These are phyloP conservation scores for Odontarrhena argentea DNA, from an alignment of 345 rosid species.

Conservation along the genomic window DNA sequence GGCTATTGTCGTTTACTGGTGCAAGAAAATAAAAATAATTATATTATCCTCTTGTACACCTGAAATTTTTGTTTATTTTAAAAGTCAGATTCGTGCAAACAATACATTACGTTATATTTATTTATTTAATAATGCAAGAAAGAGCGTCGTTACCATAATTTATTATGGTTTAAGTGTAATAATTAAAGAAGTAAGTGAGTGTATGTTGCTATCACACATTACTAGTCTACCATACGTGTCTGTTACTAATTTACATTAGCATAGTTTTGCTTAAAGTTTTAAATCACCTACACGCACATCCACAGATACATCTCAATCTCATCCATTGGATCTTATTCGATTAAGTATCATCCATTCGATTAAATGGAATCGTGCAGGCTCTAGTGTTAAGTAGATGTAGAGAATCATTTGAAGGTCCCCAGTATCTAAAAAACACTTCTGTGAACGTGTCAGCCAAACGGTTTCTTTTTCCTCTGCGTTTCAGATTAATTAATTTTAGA, in stretches of 20 bases:
- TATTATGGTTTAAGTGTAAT: not conserved
- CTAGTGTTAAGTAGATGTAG: slow-evolving; percentile 6
- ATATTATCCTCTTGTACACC: too few relatives aligned
- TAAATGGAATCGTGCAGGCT: not conserved
- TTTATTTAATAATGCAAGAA: not conserved
- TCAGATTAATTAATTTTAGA: slow-evolving; percentile 14
- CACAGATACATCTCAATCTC: not conserved
- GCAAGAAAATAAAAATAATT: not conserved
- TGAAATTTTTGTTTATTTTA: too few relatives aligned
- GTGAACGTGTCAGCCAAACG: slow-evolving; percentile 37
- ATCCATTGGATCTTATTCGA: slow-evolving; percentile 5
- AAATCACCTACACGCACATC: slow-evolving; percentile 10
- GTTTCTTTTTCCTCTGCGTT: slow-evolving; percentile 28
- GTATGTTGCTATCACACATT: slow-evolving; percentile 14
- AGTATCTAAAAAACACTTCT: slow-evolving; percentile 28
- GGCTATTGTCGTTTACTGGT: not conserved
- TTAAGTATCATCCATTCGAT: slow-evolving; percentile 4
- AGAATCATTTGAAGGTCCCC: not conserved
- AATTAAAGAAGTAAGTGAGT: not conserved
- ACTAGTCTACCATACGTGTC: slow-evolving; percentile 31
- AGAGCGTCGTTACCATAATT: slow-evolving; percentile 6
- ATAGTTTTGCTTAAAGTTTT: not conserved
- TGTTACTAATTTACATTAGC: slow-evolving; percentile 13
- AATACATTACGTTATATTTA: not conserved
- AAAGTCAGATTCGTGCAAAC: not conserved